phyloP scores from a whole-genome alignment of 2,329 filamentous ascomycete genomes.

The Xylariaceae sp. region DNA sequence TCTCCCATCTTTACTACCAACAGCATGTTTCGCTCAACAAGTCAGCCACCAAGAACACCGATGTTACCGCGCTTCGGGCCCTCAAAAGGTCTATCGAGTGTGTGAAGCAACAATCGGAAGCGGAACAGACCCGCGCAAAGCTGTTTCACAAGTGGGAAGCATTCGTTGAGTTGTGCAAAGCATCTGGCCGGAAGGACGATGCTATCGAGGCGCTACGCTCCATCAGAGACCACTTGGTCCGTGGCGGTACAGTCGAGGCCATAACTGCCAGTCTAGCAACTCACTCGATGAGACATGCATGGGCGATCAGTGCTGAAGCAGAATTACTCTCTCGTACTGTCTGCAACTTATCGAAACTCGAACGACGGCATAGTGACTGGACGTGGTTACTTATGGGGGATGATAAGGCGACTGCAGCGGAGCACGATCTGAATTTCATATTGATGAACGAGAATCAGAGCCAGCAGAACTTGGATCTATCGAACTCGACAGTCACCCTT shows the following conservation, averaged over 20 bases:
- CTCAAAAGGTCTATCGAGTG: slow-evolving; percentile 60
- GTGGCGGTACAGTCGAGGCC: slow-evolving; percentile 49
- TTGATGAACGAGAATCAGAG: slow-evolving; percentile 34
- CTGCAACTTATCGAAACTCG: slow-evolving; percentile 55
- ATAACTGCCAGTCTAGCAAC: slow-evolving; percentile 48
- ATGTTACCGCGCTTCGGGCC: slow-evolving; percentile 46
- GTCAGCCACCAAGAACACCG: slow-evolving; percentile 37
- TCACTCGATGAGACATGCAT: slow-evolving; percentile 48
- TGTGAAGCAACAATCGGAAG: slow-evolving; percentile 48
- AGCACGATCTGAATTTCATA: slow-evolving; percentile 53
- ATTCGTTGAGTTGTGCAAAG: slow-evolving; percentile 56
- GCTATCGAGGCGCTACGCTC: slow-evolving; percentile 53
- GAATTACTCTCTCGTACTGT: slow-evolving; percentile 54
- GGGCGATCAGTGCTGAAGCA: slow-evolving; percentile 47
- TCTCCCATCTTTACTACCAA: slow-evolving; percentile 69
- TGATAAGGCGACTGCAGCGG: slow-evolving; percentile 53
- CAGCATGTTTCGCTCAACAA: slow-evolving; percentile 50
- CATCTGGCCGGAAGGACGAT: slow-evolving; percentile 48
- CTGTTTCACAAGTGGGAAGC: slow-evolving; percentile 61
- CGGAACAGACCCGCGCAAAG: slow-evolving; percentile 55
- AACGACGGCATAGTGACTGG: slow-evolving; percentile 52
- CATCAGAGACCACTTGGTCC: slow-evolving; percentile 58
- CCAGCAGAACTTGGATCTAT: slow-evolving; percentile 35
- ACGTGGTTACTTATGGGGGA: slow-evolving; percentile 46
- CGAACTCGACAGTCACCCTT: slow-evolving; percentile 42